Percentiles rank a stretch among this genome's conserved stretches.
Evolutionary conservation across 768 basidiomycete genomes (phyloP).

Genomic region (Phaeotremella fagi): DNA sequence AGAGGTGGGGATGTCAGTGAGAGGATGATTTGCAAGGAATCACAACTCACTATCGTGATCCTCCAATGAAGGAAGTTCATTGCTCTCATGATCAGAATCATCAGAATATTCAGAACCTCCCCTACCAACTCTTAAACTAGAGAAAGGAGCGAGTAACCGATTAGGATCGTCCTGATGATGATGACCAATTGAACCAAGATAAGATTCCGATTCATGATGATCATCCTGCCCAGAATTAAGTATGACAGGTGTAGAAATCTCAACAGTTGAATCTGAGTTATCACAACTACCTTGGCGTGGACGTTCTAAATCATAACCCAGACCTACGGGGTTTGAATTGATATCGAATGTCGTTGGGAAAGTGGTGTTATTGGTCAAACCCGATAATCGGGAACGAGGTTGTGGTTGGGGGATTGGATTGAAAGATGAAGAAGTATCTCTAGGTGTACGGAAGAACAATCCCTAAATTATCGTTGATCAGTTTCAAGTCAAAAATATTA

Average conservation of each 20-base stretch:
- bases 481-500: not conserved
- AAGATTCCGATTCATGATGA: not conserved
- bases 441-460: slow-evolving; percentile 40
- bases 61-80: too few relatives aligned
- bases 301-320: slow-evolving; percentile 9
- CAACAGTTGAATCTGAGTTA: slow-evolving; percentile 8
- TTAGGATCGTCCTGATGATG: not conserved
- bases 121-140: not conserved
- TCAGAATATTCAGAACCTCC: not conserved
- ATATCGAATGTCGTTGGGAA: slow-evolving; percentile 3
- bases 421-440: slow-evolving; percentile 14
- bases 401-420: too few relatives aligned
- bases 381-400: too few relatives aligned
- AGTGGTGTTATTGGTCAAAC: slow-evolving; percentile 7
- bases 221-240: not conserved
- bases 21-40: too few relatives aligned
- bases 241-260: slow-evolving; percentile 13
- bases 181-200: not conserved
- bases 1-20: too few relatives aligned
- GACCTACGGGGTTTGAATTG: not conserved
- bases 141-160: not conserved
- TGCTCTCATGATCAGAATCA: too few relatives aligned
- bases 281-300: not conserved
- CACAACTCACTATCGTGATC: too few relatives aligned
- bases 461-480: slow-evolving; percentile 18